These are phyloP conservation scores for Paramecium tetraurelia DNA, from an alignment of 73 alveolate genomes.

Conservation along the genomic window DNA sequence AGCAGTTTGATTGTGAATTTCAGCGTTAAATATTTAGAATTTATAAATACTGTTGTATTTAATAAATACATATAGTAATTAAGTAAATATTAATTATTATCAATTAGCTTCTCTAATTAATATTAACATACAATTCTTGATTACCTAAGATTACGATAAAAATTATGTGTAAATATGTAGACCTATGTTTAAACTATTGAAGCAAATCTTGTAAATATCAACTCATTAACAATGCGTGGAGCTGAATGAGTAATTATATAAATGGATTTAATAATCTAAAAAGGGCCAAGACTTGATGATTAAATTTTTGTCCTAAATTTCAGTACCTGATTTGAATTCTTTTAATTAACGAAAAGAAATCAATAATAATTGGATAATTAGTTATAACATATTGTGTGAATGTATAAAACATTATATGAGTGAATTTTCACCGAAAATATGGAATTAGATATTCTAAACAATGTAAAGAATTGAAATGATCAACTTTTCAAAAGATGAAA, in stretches of 20 bases:
- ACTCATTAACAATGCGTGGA: neutral
- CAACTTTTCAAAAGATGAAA: neutral
- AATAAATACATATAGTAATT: neutral
- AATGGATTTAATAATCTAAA: neutral
- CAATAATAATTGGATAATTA: neutral
- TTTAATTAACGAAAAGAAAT: neutral
- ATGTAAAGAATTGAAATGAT: slow-evolving; percentile 2
- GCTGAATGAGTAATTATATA: neutral
- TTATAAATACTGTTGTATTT: neutral
- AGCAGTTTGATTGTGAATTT: neutral
- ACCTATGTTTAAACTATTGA: neutral
- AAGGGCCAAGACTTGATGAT: neutral
- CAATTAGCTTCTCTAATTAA: neutral
- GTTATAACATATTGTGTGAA: neutral
- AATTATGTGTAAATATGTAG: neutral
- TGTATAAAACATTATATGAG: neutral
- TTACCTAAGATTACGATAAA: neutral
- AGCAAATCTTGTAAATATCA: neutral
- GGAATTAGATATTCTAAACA: neutral
- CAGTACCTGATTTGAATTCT: neutral
- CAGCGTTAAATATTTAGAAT: neutral
- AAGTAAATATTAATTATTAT: neutral
- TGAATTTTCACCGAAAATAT: neutral
- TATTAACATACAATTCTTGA: neutral
- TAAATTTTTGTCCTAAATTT: neutral